Evolutionary conservation across 208 protist species (phyloP).

Genomic region (Trypanosomatidae sp.): DNA sequence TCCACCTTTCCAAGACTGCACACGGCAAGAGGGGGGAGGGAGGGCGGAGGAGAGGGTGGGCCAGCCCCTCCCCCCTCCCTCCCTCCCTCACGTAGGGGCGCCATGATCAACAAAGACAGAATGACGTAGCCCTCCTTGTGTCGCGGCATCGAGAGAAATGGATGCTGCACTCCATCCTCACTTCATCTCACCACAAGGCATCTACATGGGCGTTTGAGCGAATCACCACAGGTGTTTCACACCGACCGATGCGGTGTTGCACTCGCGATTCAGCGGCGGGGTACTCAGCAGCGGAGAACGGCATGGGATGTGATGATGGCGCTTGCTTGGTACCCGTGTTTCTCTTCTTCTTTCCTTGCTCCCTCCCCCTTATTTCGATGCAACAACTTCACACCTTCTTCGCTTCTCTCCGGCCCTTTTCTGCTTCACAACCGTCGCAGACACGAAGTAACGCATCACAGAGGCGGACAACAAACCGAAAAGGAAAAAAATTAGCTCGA

Average conservation of each 20-base stretch:
- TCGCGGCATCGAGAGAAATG: neutral
- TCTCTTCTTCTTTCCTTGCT: neutral
- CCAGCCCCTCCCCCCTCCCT: too few species aligned
- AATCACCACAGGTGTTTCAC: neutral
- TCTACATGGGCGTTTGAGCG: neutral
- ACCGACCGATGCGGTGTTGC: neutral
- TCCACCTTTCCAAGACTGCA: neutral
- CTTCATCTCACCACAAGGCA: neutral
- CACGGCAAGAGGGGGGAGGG: neutral
- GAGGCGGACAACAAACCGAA: neutral
- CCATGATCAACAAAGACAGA: neutral
- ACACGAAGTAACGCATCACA: neutral
- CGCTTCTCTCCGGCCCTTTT: neutral
- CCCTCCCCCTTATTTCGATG: neutral
- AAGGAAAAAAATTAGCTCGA: neutral
- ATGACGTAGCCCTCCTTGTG: neutral
- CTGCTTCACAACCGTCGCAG: neutral
- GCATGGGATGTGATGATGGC: neutral
- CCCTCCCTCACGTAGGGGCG: neutral
- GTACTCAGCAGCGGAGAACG: neutral
- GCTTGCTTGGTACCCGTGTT: neutral
- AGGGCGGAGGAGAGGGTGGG: neutral
- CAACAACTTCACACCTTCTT: neutral
- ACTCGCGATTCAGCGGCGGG: neutral
- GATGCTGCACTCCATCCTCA: too few species aligned